Evolutionary conservation across 805 yeast species (phyloP).

Genomic region (Barnettozyma pratensis): DNA sequence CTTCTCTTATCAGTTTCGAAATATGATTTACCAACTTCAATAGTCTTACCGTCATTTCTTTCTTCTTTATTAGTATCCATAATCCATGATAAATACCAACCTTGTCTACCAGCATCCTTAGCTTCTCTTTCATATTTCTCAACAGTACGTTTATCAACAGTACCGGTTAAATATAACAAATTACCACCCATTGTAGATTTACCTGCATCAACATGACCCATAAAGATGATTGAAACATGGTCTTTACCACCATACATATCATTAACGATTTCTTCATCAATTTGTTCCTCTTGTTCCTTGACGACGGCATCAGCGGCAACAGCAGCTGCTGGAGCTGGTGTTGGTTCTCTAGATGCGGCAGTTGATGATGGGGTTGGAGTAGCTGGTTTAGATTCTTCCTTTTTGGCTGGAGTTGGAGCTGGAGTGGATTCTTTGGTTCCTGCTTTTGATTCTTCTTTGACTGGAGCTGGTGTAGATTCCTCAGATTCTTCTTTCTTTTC

Average conservation of each 20-base stretch:
- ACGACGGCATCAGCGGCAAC: slow-evolving; percentile 40
- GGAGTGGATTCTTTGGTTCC: slow-evolving; percentile 15
- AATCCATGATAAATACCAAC: slow-evolving; percentile 99
- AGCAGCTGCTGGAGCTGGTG: slow-evolving; percentile 18
- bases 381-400: slow-evolving; percentile 5
- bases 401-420: slow-evolving; percentile 18
- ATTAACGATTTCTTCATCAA: slow-evolving; percentile 81
- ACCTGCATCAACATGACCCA: slow-evolving; percentile 99
- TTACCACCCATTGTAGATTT: slow-evolving; percentile 99
- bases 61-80: slow-evolving; percentile 99
- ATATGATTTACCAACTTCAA: slow-evolving; percentile 96
- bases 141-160: slow-evolving; percentile 97
- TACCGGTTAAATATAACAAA: slow-evolving; percentile 85
- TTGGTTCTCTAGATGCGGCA: slow-evolving; percentile 16
- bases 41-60: slow-evolving; percentile 98
- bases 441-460: slow-evolving; percentile 25
- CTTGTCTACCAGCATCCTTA: slow-evolving; percentile 98
- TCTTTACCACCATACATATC: slow-evolving; percentile 98
- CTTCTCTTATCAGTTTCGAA: slow-evolving; percentile 98
- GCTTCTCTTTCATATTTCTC: slow-evolving; percentile 98
- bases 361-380: slow-evolving; percentile 13
- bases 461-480: slow-evolving; percentile 26
- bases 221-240: slow-evolving; percentile 92
- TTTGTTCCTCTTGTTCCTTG: slow-evolving; percentile 71
- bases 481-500: slow-evolving; percentile 21